Percentiles rank a stretch among this genome's conserved stretches.
phyloP scores from a whole-genome alignment of 139 green algal species.

The Medakamo hakoo region DNA sequence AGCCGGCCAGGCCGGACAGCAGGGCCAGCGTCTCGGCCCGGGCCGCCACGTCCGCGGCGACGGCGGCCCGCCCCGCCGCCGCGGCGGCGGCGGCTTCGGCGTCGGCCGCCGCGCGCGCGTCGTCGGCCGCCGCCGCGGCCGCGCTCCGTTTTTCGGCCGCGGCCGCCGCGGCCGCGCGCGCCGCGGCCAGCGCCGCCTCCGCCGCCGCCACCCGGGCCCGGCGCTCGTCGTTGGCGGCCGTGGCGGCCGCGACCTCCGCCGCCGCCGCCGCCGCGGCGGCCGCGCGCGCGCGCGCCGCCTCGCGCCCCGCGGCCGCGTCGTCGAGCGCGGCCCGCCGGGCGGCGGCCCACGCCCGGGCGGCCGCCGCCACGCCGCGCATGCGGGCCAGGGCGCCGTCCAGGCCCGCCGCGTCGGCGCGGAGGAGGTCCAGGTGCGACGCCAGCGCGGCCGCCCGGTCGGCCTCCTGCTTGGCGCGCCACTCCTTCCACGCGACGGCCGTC shows the following conservation, averaged over 20 bases:
- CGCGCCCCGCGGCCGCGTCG: neutral
- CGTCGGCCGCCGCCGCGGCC: no score
- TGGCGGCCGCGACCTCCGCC: neutral
- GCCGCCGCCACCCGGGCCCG: no score
- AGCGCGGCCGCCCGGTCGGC: neutral
- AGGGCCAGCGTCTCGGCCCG: neutral
- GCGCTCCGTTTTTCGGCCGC: no score
- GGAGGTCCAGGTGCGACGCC: neutral
- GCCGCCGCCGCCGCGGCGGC: no score
- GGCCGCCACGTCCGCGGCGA: no score
- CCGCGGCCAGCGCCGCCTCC: neutral
- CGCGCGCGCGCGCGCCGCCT: no score
- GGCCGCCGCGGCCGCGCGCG: no score
- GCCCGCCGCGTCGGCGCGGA: neutral
- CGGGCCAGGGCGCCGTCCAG: neutral
- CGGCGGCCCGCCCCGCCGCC: no score
- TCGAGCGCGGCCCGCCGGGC: no score
- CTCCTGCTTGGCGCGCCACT: conserved; percentile 15
- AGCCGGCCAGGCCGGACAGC: neutral
- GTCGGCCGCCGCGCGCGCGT: neutral
- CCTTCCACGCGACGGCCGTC: conserved; percentile 37
- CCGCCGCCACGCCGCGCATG: no score
- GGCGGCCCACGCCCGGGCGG: neutral
- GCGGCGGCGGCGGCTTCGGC: no score
- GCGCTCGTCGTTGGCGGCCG: neutral